phyloP scores from a whole-genome alignment of 257 asterid species.

The Penstemon davidsonii region DNA sequence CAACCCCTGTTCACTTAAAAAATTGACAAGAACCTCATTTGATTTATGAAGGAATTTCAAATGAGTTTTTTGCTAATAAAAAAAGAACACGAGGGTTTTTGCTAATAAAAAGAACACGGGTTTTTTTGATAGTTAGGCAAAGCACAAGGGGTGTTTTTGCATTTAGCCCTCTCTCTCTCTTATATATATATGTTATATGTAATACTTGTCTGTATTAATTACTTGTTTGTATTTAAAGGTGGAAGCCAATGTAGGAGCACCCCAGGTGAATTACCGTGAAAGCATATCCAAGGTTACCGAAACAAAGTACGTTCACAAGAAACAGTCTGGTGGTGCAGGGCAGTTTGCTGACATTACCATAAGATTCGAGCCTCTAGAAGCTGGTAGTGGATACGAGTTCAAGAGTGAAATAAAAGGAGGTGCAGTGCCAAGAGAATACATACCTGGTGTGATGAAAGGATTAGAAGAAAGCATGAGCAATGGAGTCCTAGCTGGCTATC shows the following conservation, averaged over 20 bases:
- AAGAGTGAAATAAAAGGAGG: slow-evolving; percentile 98
- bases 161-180: no score
- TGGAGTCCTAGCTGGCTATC: slow-evolving; percentile 92
- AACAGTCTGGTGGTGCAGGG: slow-evolving; percentile 96
- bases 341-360: slow-evolving; percentile 92
- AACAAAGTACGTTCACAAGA: slow-evolving; percentile 89
- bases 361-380: slow-evolving; percentile 86
- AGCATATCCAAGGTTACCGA: slow-evolving; percentile 82
- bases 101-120: no score
- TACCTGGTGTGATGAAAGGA: slow-evolving; percentile 98
- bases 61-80: no score
- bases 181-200: no score
- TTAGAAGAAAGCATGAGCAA: slow-evolving; percentile 92
- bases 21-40: no score
- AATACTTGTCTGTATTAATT: no score
- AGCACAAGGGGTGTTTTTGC: no score
- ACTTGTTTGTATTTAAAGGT: slow-evolving; percentile 44
- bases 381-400: slow-evolving; percentile 91
- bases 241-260: slow-evolving; percentile 99
- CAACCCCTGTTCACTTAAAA: no score
- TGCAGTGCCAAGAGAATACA: slow-evolving; percentile 87
- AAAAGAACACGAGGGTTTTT: no score
- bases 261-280: slow-evolving; percentile 97
- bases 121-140: no score
- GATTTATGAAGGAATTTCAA: no score